phyloP scores from a whole-genome alignment of 257 asterid species.

The Pogostemon cablin region DNA sequence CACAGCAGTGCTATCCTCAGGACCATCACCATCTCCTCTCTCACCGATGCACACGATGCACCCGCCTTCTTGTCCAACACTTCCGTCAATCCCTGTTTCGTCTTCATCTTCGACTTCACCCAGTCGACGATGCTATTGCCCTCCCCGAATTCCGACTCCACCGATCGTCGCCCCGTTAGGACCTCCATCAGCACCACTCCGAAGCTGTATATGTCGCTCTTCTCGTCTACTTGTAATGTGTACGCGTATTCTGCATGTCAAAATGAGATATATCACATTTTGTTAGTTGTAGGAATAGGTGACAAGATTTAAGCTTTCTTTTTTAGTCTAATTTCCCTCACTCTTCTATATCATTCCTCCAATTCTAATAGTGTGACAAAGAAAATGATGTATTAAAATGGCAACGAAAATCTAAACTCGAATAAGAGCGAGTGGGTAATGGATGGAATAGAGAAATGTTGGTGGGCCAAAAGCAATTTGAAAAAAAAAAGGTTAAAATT shows the following conservation, averaged over 20 bases:
- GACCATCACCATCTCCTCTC: conserved; percentile 84
- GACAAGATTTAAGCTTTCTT: too few relatives aligned
- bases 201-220: conserved; percentile 91
- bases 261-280: not conserved
- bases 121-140: conserved; percentile 89
- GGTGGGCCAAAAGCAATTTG: conserved; percentile 55
- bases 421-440: too few relatives aligned
- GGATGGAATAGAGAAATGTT: conserved; percentile 28
- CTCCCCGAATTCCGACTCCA: conserved; percentile 81
- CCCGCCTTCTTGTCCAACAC: conserved; percentile 75
- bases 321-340: too few relatives aligned
- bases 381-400: too few relatives aligned
- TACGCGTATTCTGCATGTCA: conserved; percentile 73
- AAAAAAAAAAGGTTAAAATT: conserved; percentile 36
- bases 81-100: conserved; percentile 26
- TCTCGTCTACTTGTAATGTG: conserved; percentile 91
- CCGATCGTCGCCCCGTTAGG: conserved; percentile 74
- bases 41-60: conserved; percentile 61
- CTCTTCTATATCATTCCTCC: too few relatives aligned
- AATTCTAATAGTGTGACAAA: too few relatives aligned
- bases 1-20: conserved; percentile 86
- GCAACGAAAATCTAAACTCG: too few relatives aligned
- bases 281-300: too few relatives aligned
- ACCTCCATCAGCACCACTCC: conserved; percentile 89
- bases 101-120: conserved; percentile 65